Base-by-base conservation (phyloP, 2,329 filamentous ascomycete genomes). In the Zymoseptoria tritici region DNA sequence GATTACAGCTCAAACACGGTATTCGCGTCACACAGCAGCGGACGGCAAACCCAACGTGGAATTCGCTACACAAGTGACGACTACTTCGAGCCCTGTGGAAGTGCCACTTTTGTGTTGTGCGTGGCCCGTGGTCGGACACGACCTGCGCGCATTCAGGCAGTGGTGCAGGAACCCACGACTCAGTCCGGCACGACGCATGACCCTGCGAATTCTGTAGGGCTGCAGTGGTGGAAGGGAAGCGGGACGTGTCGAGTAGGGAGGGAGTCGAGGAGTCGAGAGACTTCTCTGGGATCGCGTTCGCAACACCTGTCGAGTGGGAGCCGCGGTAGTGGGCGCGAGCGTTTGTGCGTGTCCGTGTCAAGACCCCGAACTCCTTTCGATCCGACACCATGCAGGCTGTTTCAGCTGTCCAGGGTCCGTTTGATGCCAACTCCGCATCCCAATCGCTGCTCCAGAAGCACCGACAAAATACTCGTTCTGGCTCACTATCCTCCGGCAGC, bases 401-500 rank as follows among this genome's bases (percentile, higher is more conserved):
- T 63, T 63, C 58, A 60, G 36, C 58, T 57, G 52, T 29, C 9
- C 52, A 53, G 52, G 60, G 54, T 54, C 54, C 54, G 61, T 63
- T 59, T 59, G 59, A 61, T 54, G 57, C 56, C 52, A 52, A 49
- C 54, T 52, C 56, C 20, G 46, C 56, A n/a, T 29, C 49, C 21
- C 49, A 53, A 24, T 50, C 60, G 42, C 53, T 58, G 55, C 36
- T 59, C 57, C 46, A 61, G 42, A 53, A 59, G 29, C 55, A 60
- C 29, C 52, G 52, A 55, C 52, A 54, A 26, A 58, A 61, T 54
- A 75, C 76, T 65, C 73, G 76, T 64, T 74, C 73, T 56, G 76
- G 73, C 65, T 78, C 78, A 36, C 66, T 74, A 54, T 78, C 77
- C 54, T 77, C 77, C 60, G 76, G 76, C 57, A 74, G 74, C 55